Evolutionary conservation across 805 yeast genomes (phyloP), one percentile per base, ranked within the genome.

Genomic region (Candida coquimbonensis): DNA sequence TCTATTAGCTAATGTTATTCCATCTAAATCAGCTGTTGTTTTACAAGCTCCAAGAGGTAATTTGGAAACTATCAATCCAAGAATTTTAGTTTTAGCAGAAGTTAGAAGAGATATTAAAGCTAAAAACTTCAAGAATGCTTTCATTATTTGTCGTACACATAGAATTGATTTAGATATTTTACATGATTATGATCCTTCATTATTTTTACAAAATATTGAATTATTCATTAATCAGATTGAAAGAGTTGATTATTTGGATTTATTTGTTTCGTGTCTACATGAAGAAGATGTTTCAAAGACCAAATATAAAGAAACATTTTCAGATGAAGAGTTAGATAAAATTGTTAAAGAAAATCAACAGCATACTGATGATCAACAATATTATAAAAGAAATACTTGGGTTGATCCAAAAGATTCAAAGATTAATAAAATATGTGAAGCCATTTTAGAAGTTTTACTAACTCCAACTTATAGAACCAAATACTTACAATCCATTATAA

Each of bases 41-140:
- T 70, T 93, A 44, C 96, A 93, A 63, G 96, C 96, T 5, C 95
- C 95, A 48, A 77, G 99, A 62, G 99, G 99, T 50, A 93, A 93
- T 58, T 68, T 93, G 53, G 99, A 93, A 64, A 89, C 98, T 0
- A 85, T 93, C 17, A 82, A 80, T 57, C 99, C 99, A 13, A 75
- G 99, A 62, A 85, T 93, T 39, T 81, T 93, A 84, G 95, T 91
- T 4, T 68, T 93, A 36, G 75, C 86, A 12, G 93, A 83, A 21
- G 95, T 93, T 25, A 76, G 99, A 53, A 70, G 74, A 32, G 73
- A 74, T 53, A 87, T 93, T 49, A 69, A 74, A 32, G 66, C 69
- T 1, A 70, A 65, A 47, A 68, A 78, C 33, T 93, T 83, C 57
- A 69, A 66, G 40, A 72, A 72, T n/a, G 99, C 99, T 0, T 89